A percentile compares a stretch with the other conserved stretches of the same genome.
phyloP scores from a whole-genome alignment of 345 rosid genomes.

The Angophora floribunda region DNA sequence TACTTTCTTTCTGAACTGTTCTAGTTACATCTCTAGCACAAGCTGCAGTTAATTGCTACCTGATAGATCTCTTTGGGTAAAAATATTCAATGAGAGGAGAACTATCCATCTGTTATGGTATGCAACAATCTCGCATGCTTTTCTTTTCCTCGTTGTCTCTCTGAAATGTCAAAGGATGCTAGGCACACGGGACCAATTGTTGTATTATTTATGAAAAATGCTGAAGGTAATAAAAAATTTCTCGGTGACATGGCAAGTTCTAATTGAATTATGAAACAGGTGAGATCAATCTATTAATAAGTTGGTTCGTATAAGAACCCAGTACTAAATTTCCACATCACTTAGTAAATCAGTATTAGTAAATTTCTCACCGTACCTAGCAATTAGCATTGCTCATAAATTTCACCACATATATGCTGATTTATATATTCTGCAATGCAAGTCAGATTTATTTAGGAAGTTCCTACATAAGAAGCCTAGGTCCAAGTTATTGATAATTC shows the following conservation, averaged over 20 bases:
- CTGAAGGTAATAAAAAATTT: not conserved
- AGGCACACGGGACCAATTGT: not conserved
- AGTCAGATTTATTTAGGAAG: not conserved
- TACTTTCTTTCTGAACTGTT: not conserved
- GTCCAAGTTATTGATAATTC: not conserved
- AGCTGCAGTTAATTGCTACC: not conserved
- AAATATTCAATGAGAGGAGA: not conserved
- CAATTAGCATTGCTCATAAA: not conserved
- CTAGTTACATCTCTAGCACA: not conserved
- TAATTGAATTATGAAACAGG: not conserved
- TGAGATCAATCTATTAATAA: not conserved
- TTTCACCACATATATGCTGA: not conserved
- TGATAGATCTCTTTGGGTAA: not conserved
- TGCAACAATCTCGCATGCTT: not conserved
- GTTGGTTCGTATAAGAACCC: not conserved
- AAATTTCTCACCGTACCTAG: not conserved
- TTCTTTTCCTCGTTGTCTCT: not conserved
- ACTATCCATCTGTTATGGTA: not conserved
- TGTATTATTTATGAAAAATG: not conserved
- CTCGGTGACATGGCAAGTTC: not conserved
- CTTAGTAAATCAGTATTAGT: not conserved
- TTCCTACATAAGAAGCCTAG: not conserved
- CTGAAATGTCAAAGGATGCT: not conserved
- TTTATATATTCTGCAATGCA: not conserved
- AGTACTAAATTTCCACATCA: not conserved